Percentiles rank a stretch among this genome's conserved stretches.
Evolutionary conservation across 2,329 filamentous ascomycete genomes (phyloP).

Genomic region (Calonectria hongkongensis): DNA sequence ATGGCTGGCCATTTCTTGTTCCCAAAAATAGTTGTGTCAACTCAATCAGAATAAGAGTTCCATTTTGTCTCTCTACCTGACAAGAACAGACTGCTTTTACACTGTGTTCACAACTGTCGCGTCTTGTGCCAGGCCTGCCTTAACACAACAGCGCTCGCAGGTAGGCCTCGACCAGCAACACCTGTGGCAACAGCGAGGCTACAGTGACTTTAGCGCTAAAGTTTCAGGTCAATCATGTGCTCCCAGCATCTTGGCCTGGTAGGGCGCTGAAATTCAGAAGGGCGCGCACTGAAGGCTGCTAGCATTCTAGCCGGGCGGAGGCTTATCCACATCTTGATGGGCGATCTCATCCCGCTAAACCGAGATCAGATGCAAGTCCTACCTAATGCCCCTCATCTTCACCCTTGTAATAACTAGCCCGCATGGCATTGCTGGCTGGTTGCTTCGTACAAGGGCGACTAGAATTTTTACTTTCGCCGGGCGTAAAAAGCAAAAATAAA

Average conservation of each 20-base stretch:
- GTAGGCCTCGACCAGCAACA: no score
- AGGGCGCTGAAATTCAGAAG: conserved; percentile 16
- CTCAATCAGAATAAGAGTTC: no score
- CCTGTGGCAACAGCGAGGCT: neutral
- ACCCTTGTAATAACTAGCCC: conserved; percentile 9
- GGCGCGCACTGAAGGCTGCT: conserved; percentile 7
- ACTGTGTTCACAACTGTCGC: no score
- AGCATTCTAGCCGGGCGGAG: conserved; percentile 15
- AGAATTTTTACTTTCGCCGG: conserved; percentile 1
- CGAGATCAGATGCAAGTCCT: neutral
- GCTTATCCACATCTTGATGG: neutral
- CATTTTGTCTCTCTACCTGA: no score
- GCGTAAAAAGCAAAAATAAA: conserved; percentile 8
- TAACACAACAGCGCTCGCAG: no score
- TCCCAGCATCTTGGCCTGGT: neutral
- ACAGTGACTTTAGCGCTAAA: conserved; percentile 9
- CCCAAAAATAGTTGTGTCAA: no score
- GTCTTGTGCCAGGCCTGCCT: no score
- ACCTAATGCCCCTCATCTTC: conserved; percentile 4
- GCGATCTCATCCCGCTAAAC: neutral
- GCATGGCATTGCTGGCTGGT: neutral
- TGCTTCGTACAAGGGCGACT: conserved; percentile 12
- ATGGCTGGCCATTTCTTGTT: no score
- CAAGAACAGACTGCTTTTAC: no score
- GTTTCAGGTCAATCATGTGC: conserved; percentile 10